Conservation (phyloP, 352 stramenopile species). For the Pythium pyrilobum region DNA sequence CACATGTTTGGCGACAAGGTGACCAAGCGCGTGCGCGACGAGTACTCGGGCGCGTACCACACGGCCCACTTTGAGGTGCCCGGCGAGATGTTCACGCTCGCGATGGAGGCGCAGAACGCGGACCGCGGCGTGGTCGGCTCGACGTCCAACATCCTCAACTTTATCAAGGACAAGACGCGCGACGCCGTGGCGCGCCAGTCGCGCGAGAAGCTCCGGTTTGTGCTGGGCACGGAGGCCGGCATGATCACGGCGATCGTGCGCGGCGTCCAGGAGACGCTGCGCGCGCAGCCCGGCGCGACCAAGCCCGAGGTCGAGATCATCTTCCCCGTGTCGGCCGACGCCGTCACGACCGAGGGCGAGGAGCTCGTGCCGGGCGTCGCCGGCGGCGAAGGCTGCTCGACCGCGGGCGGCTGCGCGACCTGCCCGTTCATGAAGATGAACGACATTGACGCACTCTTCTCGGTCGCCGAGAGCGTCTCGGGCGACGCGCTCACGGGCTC, state of each 20-base stretch:
- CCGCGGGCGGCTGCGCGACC: slow-evolving; percentile 94
- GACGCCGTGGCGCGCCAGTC: slow-evolving; percentile 66
- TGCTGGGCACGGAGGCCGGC: slow-evolving; percentile 95
- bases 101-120: slow-evolving; percentile 89
- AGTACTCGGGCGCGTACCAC: slow-evolving; percentile 92
- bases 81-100: slow-evolving; percentile 98
- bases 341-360: slow-evolving; percentile 74
- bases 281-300: slow-evolving; percentile 27
- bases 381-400: slow-evolving; percentile 95
- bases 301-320: slow-evolving; percentile 94
- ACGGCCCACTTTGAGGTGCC: slow-evolving; percentile 97
- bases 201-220: slow-evolving; percentile 87
- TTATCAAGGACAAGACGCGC: slow-evolving; percentile 94
- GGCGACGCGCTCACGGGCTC: slow-evolving; percentile 17
- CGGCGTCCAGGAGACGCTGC: slow-evolving; percentile 85
- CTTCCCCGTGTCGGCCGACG: slow-evolving; percentile 94
- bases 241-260: slow-evolving; percentile 98
- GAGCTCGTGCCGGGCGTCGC: slow-evolving; percentile 88
- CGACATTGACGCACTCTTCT: slow-evolving; percentile 94
- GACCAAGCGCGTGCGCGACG: slow-evolving; percentile 86
- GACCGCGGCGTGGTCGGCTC: slow-evolving; percentile 93
- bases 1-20: slow-evolving; percentile 97
- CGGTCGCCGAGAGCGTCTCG: slow-evolving; percentile 77
- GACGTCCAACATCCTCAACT: slow-evolving; percentile 97
- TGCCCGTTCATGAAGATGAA: slow-evolving; percentile 99